A percentile compares a stretch with the other conserved stretches of the same genome.
Conservation (phyloP, 768 basidiomycete species). For the Chalciporus chontae region DNA sequence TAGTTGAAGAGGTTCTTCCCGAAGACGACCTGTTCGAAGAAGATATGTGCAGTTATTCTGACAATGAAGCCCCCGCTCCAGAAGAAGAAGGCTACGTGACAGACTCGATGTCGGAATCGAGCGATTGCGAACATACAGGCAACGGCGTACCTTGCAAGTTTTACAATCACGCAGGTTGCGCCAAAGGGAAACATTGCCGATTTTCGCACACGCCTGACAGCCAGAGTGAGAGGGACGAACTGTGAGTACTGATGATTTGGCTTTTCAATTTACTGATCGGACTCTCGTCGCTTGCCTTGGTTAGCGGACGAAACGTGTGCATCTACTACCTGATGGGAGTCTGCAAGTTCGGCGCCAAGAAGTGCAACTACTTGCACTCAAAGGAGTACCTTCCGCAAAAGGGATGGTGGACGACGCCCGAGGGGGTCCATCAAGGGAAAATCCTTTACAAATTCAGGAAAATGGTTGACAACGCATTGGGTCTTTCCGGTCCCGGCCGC, state of each 20-base stretch:
- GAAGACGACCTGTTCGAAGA: neutral
- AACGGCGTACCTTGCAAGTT: conserved; percentile 52
- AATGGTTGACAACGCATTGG: neutral
- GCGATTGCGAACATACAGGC: conserved; percentile 50
- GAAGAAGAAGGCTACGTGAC: conserved; percentile 33
- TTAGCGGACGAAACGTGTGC: conserved; percentile 54
- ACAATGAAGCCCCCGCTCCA: conserved; percentile 14
- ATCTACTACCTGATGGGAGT: conserved; percentile 35
- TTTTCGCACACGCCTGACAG: conserved; percentile 55
- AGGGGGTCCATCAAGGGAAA: conserved; percentile 5
- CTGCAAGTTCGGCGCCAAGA: conserved; percentile 36
- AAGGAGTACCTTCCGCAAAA: conserved; percentile 38
- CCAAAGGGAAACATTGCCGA: conserved; percentile 37
- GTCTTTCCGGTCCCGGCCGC: neutral
- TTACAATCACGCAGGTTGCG: conserved; percentile 54
- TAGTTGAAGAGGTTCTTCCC: conserved; percentile 2
- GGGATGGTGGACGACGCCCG: conserved; percentile 44
- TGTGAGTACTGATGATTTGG: conserved; percentile 36
- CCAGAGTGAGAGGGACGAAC: conserved; percentile 50
- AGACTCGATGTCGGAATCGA: conserved; percentile 48
- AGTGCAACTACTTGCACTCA: conserved; percentile 50
- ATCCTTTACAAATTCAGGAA: neutral
- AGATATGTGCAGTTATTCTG: conserved; percentile 2
- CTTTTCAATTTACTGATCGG: neutral
- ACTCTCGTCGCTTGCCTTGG: neutral